Conservation (phyloP, 495 filamentous ascomycete genomes). For the Talaromyces trachyspermus region DNA sequence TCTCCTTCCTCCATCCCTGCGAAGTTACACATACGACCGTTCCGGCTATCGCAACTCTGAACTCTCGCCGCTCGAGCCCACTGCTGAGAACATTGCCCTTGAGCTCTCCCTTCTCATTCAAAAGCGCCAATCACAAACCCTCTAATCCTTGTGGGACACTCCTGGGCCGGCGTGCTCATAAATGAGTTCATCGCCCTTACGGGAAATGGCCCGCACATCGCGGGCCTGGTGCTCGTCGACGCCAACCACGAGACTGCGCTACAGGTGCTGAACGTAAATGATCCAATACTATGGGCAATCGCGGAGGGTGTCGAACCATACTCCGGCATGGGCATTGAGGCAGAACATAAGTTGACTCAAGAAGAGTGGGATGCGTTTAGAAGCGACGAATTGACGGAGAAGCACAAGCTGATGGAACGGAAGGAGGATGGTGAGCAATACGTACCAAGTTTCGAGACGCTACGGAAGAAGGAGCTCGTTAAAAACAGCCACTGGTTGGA, state of each 20-base stretch:
- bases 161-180: conserved; percentile 11
- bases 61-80: background rate
- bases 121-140: conserved; percentile 9
- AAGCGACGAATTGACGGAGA: conserved; percentile 9
- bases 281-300: no score
- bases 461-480: conserved; percentile 10
- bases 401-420: conserved; percentile 3
- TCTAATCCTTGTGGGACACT: conserved; percentile 12
- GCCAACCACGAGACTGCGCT: conserved; percentile 13
- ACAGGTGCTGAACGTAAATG: no score
- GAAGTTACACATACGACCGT: conserved; percentile 11
- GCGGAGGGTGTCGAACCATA: conserved; percentile 9
- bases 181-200: conserved; percentile 11
- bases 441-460: conserved; percentile 8
- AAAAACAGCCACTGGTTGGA: conserved; percentile 9
- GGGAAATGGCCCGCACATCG: conserved; percentile 5
- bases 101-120: conserved; percentile 10
- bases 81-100: conserved; percentile 9
- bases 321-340: conserved; percentile 8
- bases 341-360: conserved; percentile 9
- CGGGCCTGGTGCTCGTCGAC: conserved; percentile 12
- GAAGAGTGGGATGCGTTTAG: conserved; percentile 12
- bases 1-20: conserved; percentile 4
- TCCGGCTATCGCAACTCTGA: conserved; percentile 12
- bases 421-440: conserved; percentile 8